These are phyloP conservation scores for Cutaneotrichosporon daszewskae DNA, from an alignment of 1,284 basidiomycete genomes.

Conservation along the genomic window DNA sequence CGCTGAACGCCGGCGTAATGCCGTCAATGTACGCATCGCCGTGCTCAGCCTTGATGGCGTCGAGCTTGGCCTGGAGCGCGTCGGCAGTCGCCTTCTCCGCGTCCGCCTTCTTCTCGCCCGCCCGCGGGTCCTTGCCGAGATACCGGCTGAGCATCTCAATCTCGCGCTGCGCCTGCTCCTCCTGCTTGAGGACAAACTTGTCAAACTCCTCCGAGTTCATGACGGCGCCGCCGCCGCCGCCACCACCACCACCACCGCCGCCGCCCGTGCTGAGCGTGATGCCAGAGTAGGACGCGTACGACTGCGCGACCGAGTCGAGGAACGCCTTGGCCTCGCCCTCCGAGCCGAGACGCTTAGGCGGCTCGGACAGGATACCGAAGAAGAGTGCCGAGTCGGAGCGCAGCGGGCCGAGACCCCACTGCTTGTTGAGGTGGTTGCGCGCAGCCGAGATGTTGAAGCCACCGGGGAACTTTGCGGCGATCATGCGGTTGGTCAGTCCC, in stretches of 20 bases:
- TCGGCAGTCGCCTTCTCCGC: conserved; percentile 61
- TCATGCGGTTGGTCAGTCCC: conserved; percentile 81
- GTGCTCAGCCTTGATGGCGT: conserved; percentile 69
- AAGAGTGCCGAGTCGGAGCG: conserved; percentile 89
- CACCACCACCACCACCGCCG: conserved; percentile 57
- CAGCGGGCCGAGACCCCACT: conserved; percentile 85
- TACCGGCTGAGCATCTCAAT: conserved; percentile 95
- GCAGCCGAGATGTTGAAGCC: conserved; percentile 95
- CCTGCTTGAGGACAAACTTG: conserved; percentile 90
- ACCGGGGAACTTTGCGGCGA: conserved; percentile 96
- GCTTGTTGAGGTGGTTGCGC: conserved; percentile 80
- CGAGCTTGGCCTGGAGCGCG: conserved; percentile 76
- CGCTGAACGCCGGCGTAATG: conserved; percentile 88
- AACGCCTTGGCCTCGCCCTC: conserved; percentile 90
- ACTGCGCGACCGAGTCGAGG: conserved; percentile 77
- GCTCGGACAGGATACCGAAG: conserved; percentile 85
- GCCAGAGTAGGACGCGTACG: conserved; percentile 81
- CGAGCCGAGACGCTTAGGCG: conserved; percentile 84
- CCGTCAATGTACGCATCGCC: conserved; percentile 88
- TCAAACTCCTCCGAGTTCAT: conserved; percentile 98
- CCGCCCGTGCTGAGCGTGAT: conserved; percentile 70
- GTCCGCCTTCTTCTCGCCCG: conserved; percentile 83
- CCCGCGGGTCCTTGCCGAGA: conserved; percentile 84
- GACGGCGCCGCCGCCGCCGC: conserved; percentile 65
- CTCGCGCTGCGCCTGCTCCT: conserved; percentile 86